Evolutionary conservation across 768 basidiomycete species (phyloP), one percentile per base, ranked within the genome.

Genomic region (Boletus barrowsii): DNA sequence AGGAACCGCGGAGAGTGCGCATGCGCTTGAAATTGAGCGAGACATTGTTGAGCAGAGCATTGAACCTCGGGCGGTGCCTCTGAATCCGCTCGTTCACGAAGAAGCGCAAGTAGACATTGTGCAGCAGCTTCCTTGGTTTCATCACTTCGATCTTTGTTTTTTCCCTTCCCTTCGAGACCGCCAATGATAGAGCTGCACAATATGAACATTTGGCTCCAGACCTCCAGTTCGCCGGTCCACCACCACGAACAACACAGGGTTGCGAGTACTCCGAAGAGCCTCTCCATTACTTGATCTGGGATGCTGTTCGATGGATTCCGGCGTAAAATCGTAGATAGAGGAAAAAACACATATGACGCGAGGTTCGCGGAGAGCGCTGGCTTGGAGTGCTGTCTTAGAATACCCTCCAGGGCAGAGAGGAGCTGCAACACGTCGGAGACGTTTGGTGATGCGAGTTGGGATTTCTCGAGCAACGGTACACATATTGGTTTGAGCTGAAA

Each of bases 191-290:
- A 80, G 35, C 82, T 80, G 58, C 78, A 87, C 15, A 92, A 74
- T 76, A 85, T 87, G 68, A 95, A 90, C 24, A 93, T 73, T 63
- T 97, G 93, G 64, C 88, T 86, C 93, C 93, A 95, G 26, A 83
- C 70, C 50, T 76, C 75, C 36, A 81, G 46, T 43, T 91, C 90
- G 65, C 86, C 86, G 18, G 76, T 75, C 88, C 89, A 90, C 90
- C 92, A 94, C 87, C 90, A 92, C n/a, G 76, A 73, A 18, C 83
- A 78, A 58, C 80, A 83, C 24, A 98, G 75, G 2, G 79, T 61
- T 3, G 73, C 66, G 30, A 96, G 73, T 13, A 81, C 73, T 24
- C 75, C 62, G 54, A 97, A 75, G 20, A 93, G 69, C 51, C 80
- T 82, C 70, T 97, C 91, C 44, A 96, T 73, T 30, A 93, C 72